A percentile compares a stretch with the other conserved stretches of the same genome.
Conservation (phyloP, 176 grass and related monocot species). For the Hsuehochloa calcarea region DNA sequence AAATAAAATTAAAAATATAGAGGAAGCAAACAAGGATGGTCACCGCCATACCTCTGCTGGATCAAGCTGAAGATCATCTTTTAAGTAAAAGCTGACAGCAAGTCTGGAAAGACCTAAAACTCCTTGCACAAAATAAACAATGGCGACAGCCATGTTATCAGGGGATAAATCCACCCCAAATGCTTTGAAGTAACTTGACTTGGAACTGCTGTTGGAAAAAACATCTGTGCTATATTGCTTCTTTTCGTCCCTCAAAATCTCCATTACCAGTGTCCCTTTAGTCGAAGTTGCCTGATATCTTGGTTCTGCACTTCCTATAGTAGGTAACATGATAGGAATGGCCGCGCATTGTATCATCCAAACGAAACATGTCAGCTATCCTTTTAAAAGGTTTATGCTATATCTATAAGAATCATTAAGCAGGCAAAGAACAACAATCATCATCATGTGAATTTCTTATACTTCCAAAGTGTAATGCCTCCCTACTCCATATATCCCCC, state of each 20-base stretch:
- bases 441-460: not conserved
- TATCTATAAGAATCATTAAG: not conserved
- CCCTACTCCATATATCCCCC: not conserved
- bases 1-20: not conserved
- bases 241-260: slow-evolving; percentile 12
- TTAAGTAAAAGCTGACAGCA: slow-evolving; percentile 93
- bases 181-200: slow-evolving; percentile 40
- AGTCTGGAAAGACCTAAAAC: slow-evolving; percentile 87
- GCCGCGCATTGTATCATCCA: not conserved
- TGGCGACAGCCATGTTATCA: slow-evolving; percentile 90
- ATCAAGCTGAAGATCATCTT: slow-evolving; percentile 94
- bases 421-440: not conserved
- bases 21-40: not conserved
- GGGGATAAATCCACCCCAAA: slow-evolving; percentile 87
- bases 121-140: slow-evolving; percentile 98
- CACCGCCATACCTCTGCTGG: slow-evolving; percentile 75
- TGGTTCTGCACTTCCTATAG: slow-evolving; percentile 19
- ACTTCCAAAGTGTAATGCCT: not conserved
- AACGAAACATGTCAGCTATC: not conserved
- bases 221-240: slow-evolving; percentile 29
- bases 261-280: slow-evolving; percentile 20
- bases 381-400: not conserved
- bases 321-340: slow-evolving; percentile 11
- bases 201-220: slow-evolving; percentile 42
- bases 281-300: slow-evolving; percentile 19